A percentile compares a stretch with the other conserved stretches of the same genome.
Conservation (phyloP, 1,284 basidiomycete species). For the Ceratobasidium sp. region DNA sequence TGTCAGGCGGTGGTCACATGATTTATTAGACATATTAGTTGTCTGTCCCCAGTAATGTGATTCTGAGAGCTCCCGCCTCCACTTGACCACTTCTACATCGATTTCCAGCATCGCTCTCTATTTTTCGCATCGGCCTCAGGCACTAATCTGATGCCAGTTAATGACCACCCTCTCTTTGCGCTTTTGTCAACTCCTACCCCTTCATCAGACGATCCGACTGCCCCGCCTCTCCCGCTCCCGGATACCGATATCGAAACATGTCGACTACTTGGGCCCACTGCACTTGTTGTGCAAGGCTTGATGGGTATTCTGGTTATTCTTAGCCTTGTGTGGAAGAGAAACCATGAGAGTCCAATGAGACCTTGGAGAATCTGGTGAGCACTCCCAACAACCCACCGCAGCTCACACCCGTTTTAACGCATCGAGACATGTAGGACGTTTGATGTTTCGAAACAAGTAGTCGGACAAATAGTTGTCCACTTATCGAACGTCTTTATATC, state of each 20-base stretch:
- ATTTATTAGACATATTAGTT: conserved; percentile 15
- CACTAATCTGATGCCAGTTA: conserved; percentile 7
- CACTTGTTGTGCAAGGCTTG: conserved; percentile 73
- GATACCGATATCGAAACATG: conserved; percentile 66
- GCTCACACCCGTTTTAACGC: neutral
- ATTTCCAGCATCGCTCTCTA: neutral
- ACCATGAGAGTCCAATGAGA: conserved; percentile 85
- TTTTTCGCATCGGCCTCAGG: conserved; percentile 13
- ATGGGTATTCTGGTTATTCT: conserved; percentile 91
- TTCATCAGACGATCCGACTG: conserved; percentile 3
- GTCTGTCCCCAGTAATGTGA: neutral
- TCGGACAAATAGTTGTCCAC: conserved; percentile 93
- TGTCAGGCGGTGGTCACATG: conserved; percentile 28
- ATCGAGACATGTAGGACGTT: conserved; percentile 70
- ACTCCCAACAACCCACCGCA: neutral
- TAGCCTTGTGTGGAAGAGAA: conserved; percentile 89
- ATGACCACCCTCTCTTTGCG: conserved; percentile 14
- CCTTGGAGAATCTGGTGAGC: conserved; percentile 93
- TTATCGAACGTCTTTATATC: conserved; percentile 87
- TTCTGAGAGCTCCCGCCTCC: conserved; percentile 10
- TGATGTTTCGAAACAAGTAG: conserved; percentile 92
- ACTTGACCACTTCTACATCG: neutral
- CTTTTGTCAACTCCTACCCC: conserved; percentile 15
- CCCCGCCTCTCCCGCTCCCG: conserved; percentile 57
- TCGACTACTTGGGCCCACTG: conserved; percentile 61